These are phyloP conservation scores for Terana coerulea DNA, from an alignment of 768 basidiomycete genomes.

Conservation along the genomic window DNA sequence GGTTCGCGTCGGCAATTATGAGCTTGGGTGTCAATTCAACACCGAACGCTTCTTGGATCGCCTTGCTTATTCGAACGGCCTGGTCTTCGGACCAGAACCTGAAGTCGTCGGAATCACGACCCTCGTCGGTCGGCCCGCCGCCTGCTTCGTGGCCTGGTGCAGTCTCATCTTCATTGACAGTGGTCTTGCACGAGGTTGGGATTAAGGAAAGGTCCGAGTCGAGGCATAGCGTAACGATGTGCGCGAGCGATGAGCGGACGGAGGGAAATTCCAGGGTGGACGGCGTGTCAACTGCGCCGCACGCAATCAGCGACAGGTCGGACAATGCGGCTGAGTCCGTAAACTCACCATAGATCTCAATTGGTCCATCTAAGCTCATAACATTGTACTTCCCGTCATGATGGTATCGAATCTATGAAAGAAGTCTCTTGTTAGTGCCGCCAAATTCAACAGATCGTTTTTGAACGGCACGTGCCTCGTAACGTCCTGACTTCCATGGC, in stretches of 20 bases:
- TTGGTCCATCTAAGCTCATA: slow-evolving; percentile 76
- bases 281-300: slow-evolving; percentile 62
- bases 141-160: neutral
- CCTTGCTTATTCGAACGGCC: slow-evolving; percentile 81
- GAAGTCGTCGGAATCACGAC: slow-evolving; percentile 87
- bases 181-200: slow-evolving; percentile 58
- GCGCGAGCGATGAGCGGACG: slow-evolving; percentile 63
- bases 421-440: neutral
- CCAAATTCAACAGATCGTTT: neutral
- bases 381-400: slow-evolving; percentile 98
- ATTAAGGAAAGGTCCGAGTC: slow-evolving; percentile 83
- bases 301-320: neutral
- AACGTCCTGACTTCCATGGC: slow-evolving; percentile 82
- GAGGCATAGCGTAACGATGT: slow-evolving; percentile 81
- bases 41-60: slow-evolving; percentile 76
- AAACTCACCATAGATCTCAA: slow-evolving; percentile 83
- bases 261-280: slow-evolving; percentile 55
- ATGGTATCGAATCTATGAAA: slow-evolving; percentile 74
- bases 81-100: slow-evolving; percentile 89
- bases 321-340: neutral
- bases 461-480: slow-evolving; percentile 58
- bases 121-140: slow-evolving; percentile 25
- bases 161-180: no score
- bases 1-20: slow-evolving; percentile 89
- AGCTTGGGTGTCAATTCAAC: slow-evolving; percentile 91